phyloP scores from a whole-genome alignment of 2,329 filamentous ascomycete genomes.

The Eutypa lata region DNA sequence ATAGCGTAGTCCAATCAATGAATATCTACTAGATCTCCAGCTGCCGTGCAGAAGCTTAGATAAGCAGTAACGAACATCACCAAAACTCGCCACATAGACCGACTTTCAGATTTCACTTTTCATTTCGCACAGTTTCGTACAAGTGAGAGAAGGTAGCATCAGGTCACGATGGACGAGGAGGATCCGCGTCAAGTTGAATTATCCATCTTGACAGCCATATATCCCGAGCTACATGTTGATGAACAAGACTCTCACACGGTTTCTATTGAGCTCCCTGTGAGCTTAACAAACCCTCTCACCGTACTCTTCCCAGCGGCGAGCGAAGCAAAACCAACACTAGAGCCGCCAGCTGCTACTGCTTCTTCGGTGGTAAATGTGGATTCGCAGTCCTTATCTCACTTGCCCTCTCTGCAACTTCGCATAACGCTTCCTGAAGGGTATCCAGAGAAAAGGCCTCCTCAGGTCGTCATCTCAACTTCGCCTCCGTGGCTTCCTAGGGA shows the following conservation, averaged over 20 bases:
- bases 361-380: conserved; percentile 24
- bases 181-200: conserved; percentile 58
- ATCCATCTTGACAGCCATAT: conserved; percentile 61
- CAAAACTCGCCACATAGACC: no score
- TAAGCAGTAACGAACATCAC: no score
- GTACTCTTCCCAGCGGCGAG: conserved; percentile 54
- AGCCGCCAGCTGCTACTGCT: conserved; percentile 7
- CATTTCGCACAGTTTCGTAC: background rate
- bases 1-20: no score
- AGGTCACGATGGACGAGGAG: conserved; percentile 21
- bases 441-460: conserved; percentile 50
- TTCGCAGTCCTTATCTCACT: conserved; percentile 50
- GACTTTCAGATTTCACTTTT: no score
- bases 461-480: conserved; percentile 47
- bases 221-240: conserved; percentile 57
- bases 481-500: conserved; percentile 55
- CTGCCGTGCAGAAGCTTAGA: no score
- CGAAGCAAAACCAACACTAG: conserved; percentile 26
- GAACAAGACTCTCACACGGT: conserved; percentile 45
- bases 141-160: background rate
- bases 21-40: no score
- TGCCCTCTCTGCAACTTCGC: conserved; percentile 54
- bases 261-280: conserved; percentile 56
- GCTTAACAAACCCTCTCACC: conserved; percentile 50
- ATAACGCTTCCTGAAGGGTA: conserved; percentile 58